A percentile compares a stretch with the other conserved stretches of the same genome.
phyloP scores from a whole-genome alignment of 768 basidiomycete species.

The Gautieria morchelliformis region DNA sequence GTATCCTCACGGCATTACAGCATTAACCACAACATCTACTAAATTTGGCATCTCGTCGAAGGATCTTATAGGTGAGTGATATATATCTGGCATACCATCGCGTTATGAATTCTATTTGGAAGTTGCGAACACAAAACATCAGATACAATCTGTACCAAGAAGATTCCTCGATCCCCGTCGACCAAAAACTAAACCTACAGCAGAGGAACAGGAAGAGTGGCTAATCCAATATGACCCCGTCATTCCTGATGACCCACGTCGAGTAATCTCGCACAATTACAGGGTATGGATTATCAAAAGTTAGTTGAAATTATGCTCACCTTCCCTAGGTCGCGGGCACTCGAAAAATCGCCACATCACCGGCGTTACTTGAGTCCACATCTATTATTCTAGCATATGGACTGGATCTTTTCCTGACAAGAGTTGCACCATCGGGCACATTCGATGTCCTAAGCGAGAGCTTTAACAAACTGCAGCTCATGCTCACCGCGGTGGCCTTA shows the following conservation, averaged over 20 bases:
- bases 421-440: constrained; percentile 77
- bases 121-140: constrained; percentile 73
- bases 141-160: constrained; percentile 66
- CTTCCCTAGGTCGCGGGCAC: constrained; percentile 53
- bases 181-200: constrained; percentile 65
- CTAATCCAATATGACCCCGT: constrained; percentile 79
- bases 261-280: constrained; percentile 47
- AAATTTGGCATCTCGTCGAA: constrained; percentile 83
- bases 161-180: constrained; percentile 76
- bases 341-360: constrained; percentile 63
- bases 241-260: constrained; percentile 55
- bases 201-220: constrained; percentile 75
- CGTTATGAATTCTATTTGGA: background rate
- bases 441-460: constrained; percentile 88
- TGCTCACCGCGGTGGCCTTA: constrained; percentile 70
- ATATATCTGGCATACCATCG: background rate
- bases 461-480: constrained; percentile 89
- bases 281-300: constrained; percentile 27
- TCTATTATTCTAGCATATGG: constrained; percentile 82
- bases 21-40: constrained; percentile 68
- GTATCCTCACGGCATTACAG: constrained; percentile 57
- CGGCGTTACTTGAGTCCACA: constrained; percentile 85
- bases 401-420: constrained; percentile 81
- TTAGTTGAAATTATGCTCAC: background rate
- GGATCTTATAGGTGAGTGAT: constrained; percentile 70